Evolutionary conservation across 1,284 basidiomycete species (phyloP), one percentile per base, ranked within the genome.

Genomic region (Sporisorium reilianum): DNA sequence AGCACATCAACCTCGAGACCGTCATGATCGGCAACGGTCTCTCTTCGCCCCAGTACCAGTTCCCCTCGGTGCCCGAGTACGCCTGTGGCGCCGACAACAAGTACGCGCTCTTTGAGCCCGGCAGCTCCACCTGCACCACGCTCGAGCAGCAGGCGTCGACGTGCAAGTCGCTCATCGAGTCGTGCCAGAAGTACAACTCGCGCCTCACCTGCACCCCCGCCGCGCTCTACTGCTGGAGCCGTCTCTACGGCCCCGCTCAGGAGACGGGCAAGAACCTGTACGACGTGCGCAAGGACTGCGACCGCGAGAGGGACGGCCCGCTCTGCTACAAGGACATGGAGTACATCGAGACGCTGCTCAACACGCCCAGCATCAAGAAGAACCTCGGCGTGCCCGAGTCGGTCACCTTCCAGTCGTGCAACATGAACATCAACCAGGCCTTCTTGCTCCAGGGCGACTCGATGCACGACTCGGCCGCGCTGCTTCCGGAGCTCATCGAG

Each of bases 271-370:
- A 85, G 63, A 88, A 88, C 83, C 85, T 88, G 32, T 96, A 96
- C 84, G 95, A 97, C 79, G 91, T 95, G 11, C 90, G 95, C 62
- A 88, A 86, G 70, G 88, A 87, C 68, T 97, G 95, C 80, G 88
- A 91, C 82, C 88, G 89, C 58, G 84, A 83, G 60, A 88, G 89
- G 84, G 90, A 93, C 76, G 90, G 90, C 23, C 86, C 80, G 30
- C 74, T 83, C n/a, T 85, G 82, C 80, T 85, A 85, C 75, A 75
- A 74, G 64, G 88, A 95, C 85, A 90, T 94, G 88, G 83, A 86
- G 34, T 93, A 75, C 58, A 80, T 80, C 56, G 79, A 83, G 72
- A 77, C 70, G 48, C 76, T 81, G 18, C 69, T 84, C 65, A 84
- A 84, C 77, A 62, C 57, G 54, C 87, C 89, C 5, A 87, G 88